Evolutionary conservation across 305 asterid genomes (phyloP).

Genomic region (Andrographis paniculata): DNA sequence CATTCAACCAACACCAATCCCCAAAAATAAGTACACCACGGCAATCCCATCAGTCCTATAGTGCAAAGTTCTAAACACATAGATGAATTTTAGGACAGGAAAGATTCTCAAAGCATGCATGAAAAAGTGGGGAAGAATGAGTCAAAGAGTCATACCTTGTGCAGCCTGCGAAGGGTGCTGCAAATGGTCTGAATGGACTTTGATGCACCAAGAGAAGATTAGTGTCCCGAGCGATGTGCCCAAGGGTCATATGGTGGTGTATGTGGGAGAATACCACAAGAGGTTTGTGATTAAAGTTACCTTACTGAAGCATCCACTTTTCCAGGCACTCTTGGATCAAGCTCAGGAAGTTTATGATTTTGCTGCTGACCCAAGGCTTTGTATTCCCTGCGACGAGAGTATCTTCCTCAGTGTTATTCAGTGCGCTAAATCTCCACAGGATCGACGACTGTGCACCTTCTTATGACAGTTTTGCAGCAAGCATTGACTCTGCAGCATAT

Average conservation of each 20-base stretch:
- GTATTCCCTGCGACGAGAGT: conserved; percentile 74
- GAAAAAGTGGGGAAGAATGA: conserved; percentile 40
- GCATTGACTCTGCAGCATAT: conserved; percentile 7
- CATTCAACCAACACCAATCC: conserved; percentile 25
- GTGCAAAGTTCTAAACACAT: neutral
- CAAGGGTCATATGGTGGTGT: conserved; percentile 85
- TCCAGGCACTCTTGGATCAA: conserved; percentile 72
- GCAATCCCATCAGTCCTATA: too few species aligned
- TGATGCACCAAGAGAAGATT: conserved; percentile 31
- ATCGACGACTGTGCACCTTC: conserved; percentile 32
- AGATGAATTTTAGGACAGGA: conserved; percentile 30
- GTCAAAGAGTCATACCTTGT: conserved; percentile 31
- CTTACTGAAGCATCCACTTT: conserved; percentile 67
- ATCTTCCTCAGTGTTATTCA: conserved; percentile 61
- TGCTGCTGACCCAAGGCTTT: conserved; percentile 48
- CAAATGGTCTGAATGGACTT: conserved; percentile 35
- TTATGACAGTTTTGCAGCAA: conserved; percentile 23
- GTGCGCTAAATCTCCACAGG: conserved; percentile 53
- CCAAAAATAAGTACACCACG: neutral
- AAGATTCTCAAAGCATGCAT: conserved; percentile 41
- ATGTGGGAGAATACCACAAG: conserved; percentile 65
- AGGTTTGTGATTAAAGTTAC: conserved; percentile 71
- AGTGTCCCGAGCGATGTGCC: conserved; percentile 77
- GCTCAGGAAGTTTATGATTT: conserved; percentile 75
- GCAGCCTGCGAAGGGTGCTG: conserved; percentile 32